Base-by-base conservation (phyloP, 2,329 filamentous ascomycete species). In the Immersiporthe knoxdaviesiana region DNA sequence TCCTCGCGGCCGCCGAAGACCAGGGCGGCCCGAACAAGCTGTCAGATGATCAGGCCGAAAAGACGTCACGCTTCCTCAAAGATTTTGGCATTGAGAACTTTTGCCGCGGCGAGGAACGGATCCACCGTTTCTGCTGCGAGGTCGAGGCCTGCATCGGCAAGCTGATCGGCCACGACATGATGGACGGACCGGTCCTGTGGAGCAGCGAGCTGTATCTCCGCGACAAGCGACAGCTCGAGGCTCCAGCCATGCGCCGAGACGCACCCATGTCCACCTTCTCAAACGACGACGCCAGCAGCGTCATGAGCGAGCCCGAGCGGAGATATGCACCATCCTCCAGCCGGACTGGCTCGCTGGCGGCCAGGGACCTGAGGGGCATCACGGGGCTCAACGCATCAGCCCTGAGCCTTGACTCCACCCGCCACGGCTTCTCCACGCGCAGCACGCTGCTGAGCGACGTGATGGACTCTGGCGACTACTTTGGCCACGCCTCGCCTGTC, bases 11-110 rank as follows among this genome's bases (percentile, higher is more conserved):
- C 6, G 84, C 88, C 0, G 90, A 91, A 68, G 92, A 92, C 66
- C 92, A 97, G 74, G 95, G 94, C 16, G 95, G 96, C 0, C 93
- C 93, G 0, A 97, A 97, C 78, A 99, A 99, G 79, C 85, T 99
- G 16, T 94, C 93, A n/a, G 95, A 98, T 76, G 93, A 97, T 67
- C 96, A 98, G 78, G 91, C 94, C 0, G 93, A 97, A 65, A 90
- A 94, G 73, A 97, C 94, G 0, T 83, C 87, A 27, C 88, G 89
- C 68, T 99, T 95, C 93, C 84, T 98, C 66, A 89, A 91, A 63
- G 89, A 92, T 73, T 91, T 90, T 72, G 89, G 90, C 18, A 91
- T 98, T 41, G 93, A 97, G 77, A 97, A 97, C 76, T 95, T 98
- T 74, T 99, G 96, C 80, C 91, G 90, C 74, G 96, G 95, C 7